Percentiles rank a stretch among this genome's conserved stretches.
These are phyloP conservation scores for Tephrocybe sp. DNA, from an alignment of 768 basidiomycete genomes.

Conservation along the genomic window DNA sequence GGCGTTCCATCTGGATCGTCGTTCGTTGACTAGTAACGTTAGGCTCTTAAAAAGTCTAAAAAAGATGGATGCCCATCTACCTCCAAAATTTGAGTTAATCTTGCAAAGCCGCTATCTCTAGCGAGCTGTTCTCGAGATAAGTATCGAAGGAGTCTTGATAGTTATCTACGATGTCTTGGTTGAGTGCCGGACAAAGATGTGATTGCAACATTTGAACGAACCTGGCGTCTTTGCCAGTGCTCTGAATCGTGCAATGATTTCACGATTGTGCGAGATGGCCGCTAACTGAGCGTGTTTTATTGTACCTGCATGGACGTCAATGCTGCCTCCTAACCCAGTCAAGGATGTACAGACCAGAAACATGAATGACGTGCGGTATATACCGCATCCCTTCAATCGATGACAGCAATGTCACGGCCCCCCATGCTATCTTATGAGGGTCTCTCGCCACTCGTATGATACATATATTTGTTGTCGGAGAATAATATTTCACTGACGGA, in stretches of 20 bases:
- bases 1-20: too few relatives aligned
- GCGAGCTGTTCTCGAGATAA: conserved; percentile 55
- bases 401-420: conserved; percentile 69
- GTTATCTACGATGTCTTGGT: conserved; percentile 33
- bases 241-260: conserved; percentile 67
- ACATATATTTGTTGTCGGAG: conserved; percentile 77
- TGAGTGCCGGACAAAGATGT: background rate
- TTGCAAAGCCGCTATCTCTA: conserved; percentile 66
- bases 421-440: conserved; percentile 80
- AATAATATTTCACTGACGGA: conserved; percentile 80
- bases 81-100: too few relatives aligned
- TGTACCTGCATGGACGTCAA: conserved; percentile 53
- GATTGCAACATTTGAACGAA: too few relatives aligned
- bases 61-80: too few relatives aligned
- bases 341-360: conserved; percentile 62
- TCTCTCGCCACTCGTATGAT: conserved; percentile 87
- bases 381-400: conserved; percentile 55
- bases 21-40: too few relatives aligned
- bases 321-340: background rate
- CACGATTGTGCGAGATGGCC: conserved; percentile 72
- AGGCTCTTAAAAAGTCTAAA: too few relatives aligned
- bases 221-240: conserved; percentile 53
- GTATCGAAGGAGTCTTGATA: conserved; percentile 63
- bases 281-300: conserved; percentile 84
- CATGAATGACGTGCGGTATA: conserved; percentile 77